Percentiles rank a stretch among this genome's conserved stretches.
Evolutionary conservation across 2,329 filamentous ascomycete genomes (phyloP).

Genomic region (Aureobasidium namibiae): DNA sequence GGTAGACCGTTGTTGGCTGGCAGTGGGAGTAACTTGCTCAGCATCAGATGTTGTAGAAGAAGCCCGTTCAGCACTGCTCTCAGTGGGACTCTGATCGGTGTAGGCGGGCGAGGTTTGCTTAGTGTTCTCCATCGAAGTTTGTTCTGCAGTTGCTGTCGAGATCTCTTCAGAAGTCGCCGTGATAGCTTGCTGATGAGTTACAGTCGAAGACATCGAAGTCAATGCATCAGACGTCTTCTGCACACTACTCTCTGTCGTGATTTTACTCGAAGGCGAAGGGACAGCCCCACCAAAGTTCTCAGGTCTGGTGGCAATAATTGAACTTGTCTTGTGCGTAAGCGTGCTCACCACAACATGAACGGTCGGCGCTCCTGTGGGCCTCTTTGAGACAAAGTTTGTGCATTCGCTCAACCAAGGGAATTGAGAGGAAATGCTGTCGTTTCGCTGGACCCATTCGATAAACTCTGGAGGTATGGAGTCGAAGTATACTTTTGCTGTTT

Average conservation of each 20-base stretch:
- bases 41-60: not conserved
- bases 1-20: too few species aligned
- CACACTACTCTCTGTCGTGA: not conserved
- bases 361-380: not conserved
- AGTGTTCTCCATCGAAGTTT: not conserved
- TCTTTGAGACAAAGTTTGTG: not conserved
- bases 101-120: too few species aligned
- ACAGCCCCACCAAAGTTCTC: not conserved
- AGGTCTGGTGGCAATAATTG: not conserved
- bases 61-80: too few species aligned
- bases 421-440: not conserved
- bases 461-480: not conserved
- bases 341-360: slow-evolving; percentile 1
- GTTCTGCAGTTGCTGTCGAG: not conserved
- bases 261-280: not conserved
- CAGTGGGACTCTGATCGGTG: too few species aligned
- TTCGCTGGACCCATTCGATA: not conserved
- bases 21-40: too few species aligned
- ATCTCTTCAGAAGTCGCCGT: not conserved
- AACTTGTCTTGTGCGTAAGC: not conserved
- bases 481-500: not conserved
- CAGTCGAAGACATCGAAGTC: not conserved
- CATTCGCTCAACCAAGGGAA: not conserved
- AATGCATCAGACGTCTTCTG: not conserved
- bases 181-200: not conserved